Evolutionary conservation across 169 alveolate genomes (phyloP), one percentile per base, ranked within the genome.

Genomic region (Plasmodium gonderi): DNA sequence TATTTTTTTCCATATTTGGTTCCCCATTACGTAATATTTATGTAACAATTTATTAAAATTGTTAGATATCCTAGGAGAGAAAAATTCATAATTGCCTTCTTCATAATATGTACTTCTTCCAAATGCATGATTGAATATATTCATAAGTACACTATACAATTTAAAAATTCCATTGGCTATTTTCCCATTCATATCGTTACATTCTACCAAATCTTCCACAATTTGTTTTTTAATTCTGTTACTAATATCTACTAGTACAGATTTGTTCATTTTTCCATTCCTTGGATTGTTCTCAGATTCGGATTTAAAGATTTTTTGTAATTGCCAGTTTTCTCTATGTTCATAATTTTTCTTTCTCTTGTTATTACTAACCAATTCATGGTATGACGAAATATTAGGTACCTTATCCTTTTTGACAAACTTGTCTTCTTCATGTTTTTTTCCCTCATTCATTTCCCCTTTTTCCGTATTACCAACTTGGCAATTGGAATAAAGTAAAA

Each of bases 391-490:
- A 12, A 20, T 20, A 17, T 79, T 51, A 38, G 47, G 26, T 49
- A 44, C 38, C 2, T 29, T 51, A 8, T 47, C 29, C 75, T 49
- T 47, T 17, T 23, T 12, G 36, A n/a, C 33, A 17, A 1, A 17
- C 69, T 54, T 54, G 7, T n/a, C 7, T 8, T 78, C 72, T 6
- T 69, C 81, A 29, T 60, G 42, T 75, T 74, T 33, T 75, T 75
- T 54, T 68, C 17, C 79, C 4, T 54, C 3, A 14, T 17, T 23
- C n/a, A 17, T 85, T 60, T 76, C 33, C 11, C 12, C 45, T 47
- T 85, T 85, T 51, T 85, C 64, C 14, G 85, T 85, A 54, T 38
- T 85, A 11, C 92, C 92, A 20, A 85, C 47, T 85, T 74, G 83
- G 69, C 92, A 85, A 40, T 67, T 85, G 20, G 79, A 75, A 44